Base-by-base conservation (phyloP, 1,284 basidiomycete species). In the Peniophora sp. region DNA sequence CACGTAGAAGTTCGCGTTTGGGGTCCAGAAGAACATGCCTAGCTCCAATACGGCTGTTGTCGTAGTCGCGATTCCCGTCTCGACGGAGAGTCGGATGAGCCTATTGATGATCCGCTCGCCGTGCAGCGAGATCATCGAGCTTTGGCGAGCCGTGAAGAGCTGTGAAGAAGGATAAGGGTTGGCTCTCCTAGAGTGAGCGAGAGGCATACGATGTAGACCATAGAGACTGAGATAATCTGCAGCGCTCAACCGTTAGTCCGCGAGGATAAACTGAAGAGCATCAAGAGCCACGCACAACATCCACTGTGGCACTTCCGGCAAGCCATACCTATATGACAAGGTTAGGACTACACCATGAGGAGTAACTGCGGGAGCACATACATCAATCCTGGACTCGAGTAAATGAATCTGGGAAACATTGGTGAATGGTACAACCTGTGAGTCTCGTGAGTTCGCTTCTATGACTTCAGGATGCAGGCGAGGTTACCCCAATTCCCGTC, bases 61-160 rank as follows among this genome's bases (percentile, higher is more conserved):
- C 9, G 54, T 51, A 20, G 49, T 51, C 14, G 52, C 52, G 17
- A 48, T 47, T n/a, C 54, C 54, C 1, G 54, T 55, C 41, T 55
- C 54, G 24, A 55, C 47, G 14, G 54, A 50, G 12, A 55, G 47
- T 3, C 47, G 49, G 32, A 55, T 53, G 24, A 55, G 54, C 3
- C 54, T 49, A 15, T 52, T 51, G 3, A 55, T 42, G 14, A 53
- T 47, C 24, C 50, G 41, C 44, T 51, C 47, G 22, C 51, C 52
- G 11, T 47, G 51, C 17, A 49, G 42, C n/a, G 50, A 52, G 10
- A 45, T 27, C 20, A 34, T 14, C n/a, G 51, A 44, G 42, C 47
- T 24, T 23, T 43, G 41, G 12, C 50, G 42, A 15, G 47, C 54
- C 14, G 49, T 34, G 32, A 50, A 50, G 8, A 50, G 48, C 50